Evolutionary conservation across 2,329 filamentous ascomycete species (phyloP).

Genomic region (Beauveria sp.): DNA sequence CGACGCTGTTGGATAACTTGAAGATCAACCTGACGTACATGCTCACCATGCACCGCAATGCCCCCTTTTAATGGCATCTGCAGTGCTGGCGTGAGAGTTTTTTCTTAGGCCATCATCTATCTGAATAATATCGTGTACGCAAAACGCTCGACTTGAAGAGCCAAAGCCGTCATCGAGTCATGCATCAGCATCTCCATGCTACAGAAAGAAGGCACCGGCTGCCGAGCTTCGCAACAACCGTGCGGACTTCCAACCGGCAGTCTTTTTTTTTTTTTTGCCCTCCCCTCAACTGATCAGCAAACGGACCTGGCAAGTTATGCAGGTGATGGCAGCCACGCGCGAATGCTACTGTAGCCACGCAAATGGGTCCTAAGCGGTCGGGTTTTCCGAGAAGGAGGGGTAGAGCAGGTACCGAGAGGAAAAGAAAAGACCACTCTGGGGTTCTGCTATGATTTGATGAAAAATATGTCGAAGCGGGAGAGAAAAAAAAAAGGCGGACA

Average conservation of each 20-base stretch:
- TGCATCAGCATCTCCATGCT: no score
- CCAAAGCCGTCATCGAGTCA: no score
- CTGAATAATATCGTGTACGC: no score
- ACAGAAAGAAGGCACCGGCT: no score
- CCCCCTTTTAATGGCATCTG: not conserved
- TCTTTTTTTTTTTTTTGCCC: not conserved
- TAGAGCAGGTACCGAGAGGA: not conserved
- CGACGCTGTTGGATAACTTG: not conserved
- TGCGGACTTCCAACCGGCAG: not conserved
- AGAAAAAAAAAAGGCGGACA: not conserved
- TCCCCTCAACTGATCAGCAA: not conserved
- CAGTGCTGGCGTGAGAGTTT: no score
- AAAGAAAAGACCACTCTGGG: no score
- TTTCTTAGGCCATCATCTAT: no score
- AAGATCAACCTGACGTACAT: not conserved
- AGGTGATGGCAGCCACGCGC: constrained; percentile 5
- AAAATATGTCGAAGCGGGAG: no score
- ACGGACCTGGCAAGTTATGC: not conserved
- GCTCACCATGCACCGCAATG: not conserved
- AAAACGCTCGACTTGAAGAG: no score
- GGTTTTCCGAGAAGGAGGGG: not conserved
- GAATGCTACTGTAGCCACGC: not conserved
- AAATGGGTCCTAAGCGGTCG: not conserved
- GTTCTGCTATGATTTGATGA: no score
- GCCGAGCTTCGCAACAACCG: not conserved